Evolutionary conservation across 2,329 filamentous ascomycete genomes (phyloP), one percentile per base, ranked within the genome.

Genomic region (Talaromyces amestolkiae): DNA sequence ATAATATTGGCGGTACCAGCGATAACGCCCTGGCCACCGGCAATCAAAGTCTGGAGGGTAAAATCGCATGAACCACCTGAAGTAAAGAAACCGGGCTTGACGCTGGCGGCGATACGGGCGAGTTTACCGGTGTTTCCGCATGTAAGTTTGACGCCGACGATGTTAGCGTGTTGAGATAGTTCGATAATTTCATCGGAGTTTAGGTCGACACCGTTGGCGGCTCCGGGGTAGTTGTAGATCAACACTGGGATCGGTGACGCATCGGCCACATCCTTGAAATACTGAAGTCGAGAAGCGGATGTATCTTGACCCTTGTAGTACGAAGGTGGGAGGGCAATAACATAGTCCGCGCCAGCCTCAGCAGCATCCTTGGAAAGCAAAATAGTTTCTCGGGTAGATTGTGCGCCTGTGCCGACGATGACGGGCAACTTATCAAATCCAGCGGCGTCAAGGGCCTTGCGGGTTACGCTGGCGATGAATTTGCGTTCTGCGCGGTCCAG

Each of bases 51-150:
- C 80, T 94, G 92, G 33, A 91, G 83, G 0, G 91, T 93, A 78
- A 96, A 96, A 79, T 96, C 92, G 74, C 90, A 92, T 76, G 95
- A 91, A 69, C 92, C 92, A 54, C 92, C 92, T 74, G 95, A 93
- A 22, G 91, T 92, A 86, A 95, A 90, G 82, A 93, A 96, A 8
- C 78, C 80, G 17, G 71, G 19, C 60, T 77, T 75, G 27, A 84
- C 78, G 27, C 78, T 76, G 1, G 83, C 81, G 0, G 83, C 81
- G 3, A 92, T 82, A 9, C 89, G 82, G 3, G 87, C 86, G 58
- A 92, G 84, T 77, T 92, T 92, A 66, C 87, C 89, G 37, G 91
- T 90, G 69, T 86, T 88, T n/a, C 89, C 89, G 72, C 89, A 91
- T 2, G 89, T 91, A 64, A 91, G 79, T 79, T 91, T 91, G 61